Evolutionary conservation across 2,329 filamentous ascomycete species (phyloP).

Genomic region (Neobulgaria alba): DNA sequence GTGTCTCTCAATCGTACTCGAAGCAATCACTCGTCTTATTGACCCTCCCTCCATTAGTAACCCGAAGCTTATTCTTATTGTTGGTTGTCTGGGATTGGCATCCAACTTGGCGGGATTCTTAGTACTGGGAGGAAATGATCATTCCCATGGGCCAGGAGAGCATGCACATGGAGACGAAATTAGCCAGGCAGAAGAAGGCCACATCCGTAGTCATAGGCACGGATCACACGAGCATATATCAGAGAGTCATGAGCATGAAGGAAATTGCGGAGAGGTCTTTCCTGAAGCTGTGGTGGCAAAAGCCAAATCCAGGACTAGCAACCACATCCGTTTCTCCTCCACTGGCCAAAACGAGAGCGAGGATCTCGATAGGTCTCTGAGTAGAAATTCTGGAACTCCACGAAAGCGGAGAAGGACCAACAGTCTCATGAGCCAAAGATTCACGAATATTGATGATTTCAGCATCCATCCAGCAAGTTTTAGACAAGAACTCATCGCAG

Average conservation of each 20-base stretch:
- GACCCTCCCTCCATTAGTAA: slow-evolving; percentile 83
- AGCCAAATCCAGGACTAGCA: slow-evolving; percentile 28
- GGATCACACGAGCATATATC: slow-evolving; percentile 39
- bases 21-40: slow-evolving; percentile 85
- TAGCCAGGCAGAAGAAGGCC: slow-evolving; percentile 25
- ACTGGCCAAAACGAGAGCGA: slow-evolving; percentile 23
- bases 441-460: slow-evolving; percentile 59
- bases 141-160: slow-evolving; percentile 60
- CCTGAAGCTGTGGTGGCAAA: slow-evolving; percentile 53
- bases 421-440: slow-evolving; percentile 40
- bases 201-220: slow-evolving; percentile 25
- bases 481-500: slow-evolving; percentile 84
- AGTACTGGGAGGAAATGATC: slow-evolving; percentile 88
- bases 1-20: slow-evolving; percentile 92
- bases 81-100: slow-evolving; percentile 74
- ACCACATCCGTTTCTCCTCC: slow-evolving; percentile 23
- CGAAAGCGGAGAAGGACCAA: slow-evolving; percentile 19
- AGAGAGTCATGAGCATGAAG: slow-evolving; percentile 47
- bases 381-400: slow-evolving; percentile 12
- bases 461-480: slow-evolving; percentile 86
- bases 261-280: slow-evolving; percentile 51
- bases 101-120: slow-evolving; percentile 87
- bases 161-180: slow-evolving; percentile 30
- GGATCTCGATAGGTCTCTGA: slow-evolving; percentile 16
- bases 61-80: slow-evolving; percentile 79